Conservation (phyloP, 768 basidiomycete genomes). For the Leccinum barrowsii region DNA sequence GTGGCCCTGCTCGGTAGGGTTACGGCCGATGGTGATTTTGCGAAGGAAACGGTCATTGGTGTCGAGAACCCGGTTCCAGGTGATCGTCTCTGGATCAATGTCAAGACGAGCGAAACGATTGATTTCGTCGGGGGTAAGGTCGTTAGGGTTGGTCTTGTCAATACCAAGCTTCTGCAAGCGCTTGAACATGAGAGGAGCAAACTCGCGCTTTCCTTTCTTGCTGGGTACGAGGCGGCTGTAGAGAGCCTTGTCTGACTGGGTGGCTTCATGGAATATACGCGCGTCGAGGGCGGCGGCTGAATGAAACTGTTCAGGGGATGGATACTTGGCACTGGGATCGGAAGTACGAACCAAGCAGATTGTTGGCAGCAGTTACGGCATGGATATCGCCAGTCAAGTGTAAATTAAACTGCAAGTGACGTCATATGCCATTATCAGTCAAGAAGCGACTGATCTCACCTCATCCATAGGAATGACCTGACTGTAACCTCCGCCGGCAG, state of each 20-base stretch:
- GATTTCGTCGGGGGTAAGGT: slow-evolving; percentile 90
- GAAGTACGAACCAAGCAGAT: slow-evolving; percentile 67
- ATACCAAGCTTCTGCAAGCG: slow-evolving; percentile 94
- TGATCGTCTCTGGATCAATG: slow-evolving; percentile 86
- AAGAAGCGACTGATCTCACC: slow-evolving; percentile 35
- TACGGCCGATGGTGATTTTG: slow-evolving; percentile 90
- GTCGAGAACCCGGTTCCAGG: slow-evolving; percentile 97
- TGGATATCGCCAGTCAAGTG: slow-evolving; percentile 98
- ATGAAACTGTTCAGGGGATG: slow-evolving; percentile 1
- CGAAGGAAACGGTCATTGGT: slow-evolving; percentile 97
- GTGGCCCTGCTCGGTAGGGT: slow-evolving; percentile 83
- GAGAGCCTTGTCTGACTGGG: slow-evolving; percentile 92
- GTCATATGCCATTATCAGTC: slow-evolving; percentile 4
- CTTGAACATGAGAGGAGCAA: slow-evolving; percentile 94
- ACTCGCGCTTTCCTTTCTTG: slow-evolving; percentile 93
- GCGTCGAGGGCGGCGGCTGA: slow-evolving; percentile 94
- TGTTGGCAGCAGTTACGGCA: slow-evolving; percentile 96
- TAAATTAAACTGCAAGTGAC: slow-evolving; percentile 72
- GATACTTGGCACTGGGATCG: background rate
- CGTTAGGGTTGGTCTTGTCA: slow-evolving; percentile 87
- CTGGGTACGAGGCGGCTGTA: slow-evolving; percentile 88
- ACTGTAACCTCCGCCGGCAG: slow-evolving; percentile 96
- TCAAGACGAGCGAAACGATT: slow-evolving; percentile 88
- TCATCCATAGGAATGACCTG: slow-evolving; percentile 99
- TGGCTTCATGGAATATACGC: slow-evolving; percentile 96